These are phyloP conservation scores for Globisporangium radiosum DNA, from an alignment of 352 stramenopile genomes.

Conservation along the genomic window DNA sequence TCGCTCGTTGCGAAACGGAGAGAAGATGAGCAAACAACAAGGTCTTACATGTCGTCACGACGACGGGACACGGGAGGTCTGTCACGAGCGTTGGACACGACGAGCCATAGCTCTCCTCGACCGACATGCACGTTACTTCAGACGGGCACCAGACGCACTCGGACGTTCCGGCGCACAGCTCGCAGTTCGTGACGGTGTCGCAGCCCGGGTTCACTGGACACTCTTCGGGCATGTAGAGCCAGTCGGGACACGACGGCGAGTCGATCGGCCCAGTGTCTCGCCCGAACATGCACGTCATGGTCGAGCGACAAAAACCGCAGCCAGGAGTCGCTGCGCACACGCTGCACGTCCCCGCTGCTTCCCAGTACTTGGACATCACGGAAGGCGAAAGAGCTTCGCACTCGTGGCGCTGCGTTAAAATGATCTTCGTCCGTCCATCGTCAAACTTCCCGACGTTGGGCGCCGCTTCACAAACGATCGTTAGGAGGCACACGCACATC, in stretches of 20 bases:
- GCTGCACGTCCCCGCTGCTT: slow-evolving; percentile 61
- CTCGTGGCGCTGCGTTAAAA: slow-evolving; percentile 15
- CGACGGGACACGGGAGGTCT: slow-evolving; percentile 74
- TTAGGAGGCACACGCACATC: slow-evolving; percentile 10
- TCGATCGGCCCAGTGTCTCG: slow-evolving; percentile 35
- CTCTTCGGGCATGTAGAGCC: slow-evolving; percentile 41
- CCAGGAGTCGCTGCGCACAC: slow-evolving; percentile 47
- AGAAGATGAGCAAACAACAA: background rate
- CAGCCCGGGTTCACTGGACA: slow-evolving; percentile 75
- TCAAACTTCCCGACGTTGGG: background rate
- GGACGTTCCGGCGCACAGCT: slow-evolving; percentile 41
- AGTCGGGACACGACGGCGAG: slow-evolving; percentile 46
- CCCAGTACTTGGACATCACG: slow-evolving; percentile 47
- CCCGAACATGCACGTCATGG: slow-evolving; percentile 82
- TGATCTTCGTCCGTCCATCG: background rate
- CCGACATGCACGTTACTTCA: slow-evolving; percentile 71
- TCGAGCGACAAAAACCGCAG: slow-evolving; percentile 90
- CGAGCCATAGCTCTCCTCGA: slow-evolving; percentile 76
- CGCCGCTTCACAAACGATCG: slow-evolving; percentile 9
- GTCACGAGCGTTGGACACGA: slow-evolving; percentile 83
- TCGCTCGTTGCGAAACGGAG: background rate
- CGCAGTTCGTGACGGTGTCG: slow-evolving; percentile 45
- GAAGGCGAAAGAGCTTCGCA: slow-evolving; percentile 49
- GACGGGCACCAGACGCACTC: slow-evolving; percentile 90
- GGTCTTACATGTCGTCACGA: slow-evolving; percentile 53